Conservation (phyloP, 2,329 filamentous ascomycete genomes). For the Claviceps maximensis region DNA sequence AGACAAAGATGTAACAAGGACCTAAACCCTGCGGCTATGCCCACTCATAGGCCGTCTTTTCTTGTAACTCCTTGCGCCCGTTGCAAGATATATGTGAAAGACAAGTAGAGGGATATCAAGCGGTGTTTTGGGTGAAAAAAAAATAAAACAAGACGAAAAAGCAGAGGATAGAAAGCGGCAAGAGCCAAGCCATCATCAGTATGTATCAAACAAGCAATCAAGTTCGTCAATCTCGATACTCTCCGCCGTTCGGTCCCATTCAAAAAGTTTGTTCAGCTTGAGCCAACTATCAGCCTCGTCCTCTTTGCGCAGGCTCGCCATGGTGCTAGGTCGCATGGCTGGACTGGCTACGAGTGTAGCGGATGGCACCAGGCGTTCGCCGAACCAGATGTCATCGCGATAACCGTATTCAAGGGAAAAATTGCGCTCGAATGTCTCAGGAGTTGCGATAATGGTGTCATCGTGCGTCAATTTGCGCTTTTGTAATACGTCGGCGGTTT, state of each 20-base stretch:
- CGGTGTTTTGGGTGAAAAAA: not conserved
- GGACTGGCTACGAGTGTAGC: constrained; percentile 40
- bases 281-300: constrained; percentile 27
- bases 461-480: constrained; percentile 43
- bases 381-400: constrained; percentile 41
- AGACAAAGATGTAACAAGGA: not conserved
- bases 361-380: constrained; percentile 22
- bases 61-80: constrained; percentile 11
- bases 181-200: constrained; percentile 28
- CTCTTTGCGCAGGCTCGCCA: constrained; percentile 21
- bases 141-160: not conserved
- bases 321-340: constrained; percentile 29
- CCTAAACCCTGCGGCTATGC: not conserved
- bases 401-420: constrained; percentile 21
- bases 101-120: constrained; percentile 1
- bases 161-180: constrained; percentile 1
- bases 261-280: constrained; percentile 26
- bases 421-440: constrained; percentile 19
- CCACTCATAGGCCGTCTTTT: not conserved
- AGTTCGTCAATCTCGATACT: constrained; percentile 87
- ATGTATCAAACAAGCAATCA: constrained; percentile 70
- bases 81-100: constrained; percentile 7
- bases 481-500: constrained; percentile 77
- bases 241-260: constrained; percentile 66
- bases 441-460: constrained; percentile 15